Conservation (phyloP, 306 rosid genomes). For the Pyrus betulifolia region DNA sequence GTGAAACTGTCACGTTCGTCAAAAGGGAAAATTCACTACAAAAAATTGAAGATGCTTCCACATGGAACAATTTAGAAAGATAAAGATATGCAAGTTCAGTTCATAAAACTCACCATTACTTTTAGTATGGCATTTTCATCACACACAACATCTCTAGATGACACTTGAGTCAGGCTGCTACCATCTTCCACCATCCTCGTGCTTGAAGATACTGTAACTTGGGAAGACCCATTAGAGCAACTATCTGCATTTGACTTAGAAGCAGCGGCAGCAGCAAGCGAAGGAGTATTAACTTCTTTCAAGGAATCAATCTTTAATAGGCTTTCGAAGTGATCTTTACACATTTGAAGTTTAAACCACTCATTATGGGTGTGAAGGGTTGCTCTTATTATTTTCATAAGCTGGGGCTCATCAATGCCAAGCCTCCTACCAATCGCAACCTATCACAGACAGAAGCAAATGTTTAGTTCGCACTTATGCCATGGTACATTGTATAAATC, state of each 20-base stretch:
- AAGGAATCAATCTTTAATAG: constrained; percentile 74
- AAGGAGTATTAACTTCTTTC: constrained; percentile 64
- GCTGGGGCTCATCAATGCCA: constrained; percentile 93
- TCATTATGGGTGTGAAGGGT: constrained; percentile 77
- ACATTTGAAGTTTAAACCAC: constrained; percentile 98
- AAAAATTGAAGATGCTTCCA: background rate
- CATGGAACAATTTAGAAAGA: background rate
- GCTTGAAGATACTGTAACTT: constrained; percentile 62
- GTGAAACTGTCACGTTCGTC: background rate
- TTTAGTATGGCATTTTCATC: constrained; percentile 90
- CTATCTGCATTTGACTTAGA: constrained; percentile 71
- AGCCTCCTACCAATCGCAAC: constrained; percentile 87
- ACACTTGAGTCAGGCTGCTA: constrained; percentile 74
- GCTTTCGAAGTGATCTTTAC: constrained; percentile 89
- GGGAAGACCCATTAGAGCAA: constrained; percentile 78
- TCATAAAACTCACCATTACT: constrained; percentile 74
- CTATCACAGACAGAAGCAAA: constrained; percentile 30
- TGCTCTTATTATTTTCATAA: constrained; percentile 85
- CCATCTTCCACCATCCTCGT: constrained; percentile 77
- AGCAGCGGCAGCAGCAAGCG: constrained; percentile 35
- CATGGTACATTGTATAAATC: background rate
- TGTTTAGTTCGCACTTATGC: background rate
- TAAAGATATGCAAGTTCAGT: background rate
- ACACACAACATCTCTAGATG: constrained; percentile 59
- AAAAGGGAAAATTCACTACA: background rate